Evolutionary conservation across 306 rosid genomes (phyloP).

Genomic region (Cucumis melo): DNA sequence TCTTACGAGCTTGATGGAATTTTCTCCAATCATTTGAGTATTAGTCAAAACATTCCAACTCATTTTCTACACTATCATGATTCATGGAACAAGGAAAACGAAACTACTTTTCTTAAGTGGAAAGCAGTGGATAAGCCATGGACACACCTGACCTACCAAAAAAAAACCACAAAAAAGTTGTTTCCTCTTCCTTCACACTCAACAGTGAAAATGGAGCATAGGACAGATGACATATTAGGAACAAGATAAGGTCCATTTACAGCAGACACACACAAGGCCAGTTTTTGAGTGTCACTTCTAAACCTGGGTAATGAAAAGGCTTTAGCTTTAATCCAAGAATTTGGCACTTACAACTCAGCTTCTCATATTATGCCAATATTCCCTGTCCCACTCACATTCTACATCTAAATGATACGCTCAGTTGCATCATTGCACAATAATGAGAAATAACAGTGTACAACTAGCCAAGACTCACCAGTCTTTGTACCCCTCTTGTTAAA

Average conservation of each 20-base stretch:
- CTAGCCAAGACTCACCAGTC: neutral
- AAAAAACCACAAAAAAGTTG: neutral
- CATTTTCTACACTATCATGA: neutral
- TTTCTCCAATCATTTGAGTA: neutral
- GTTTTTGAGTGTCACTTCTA: neutral
- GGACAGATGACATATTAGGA: neutral
- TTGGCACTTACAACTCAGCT: constrained; percentile 1
- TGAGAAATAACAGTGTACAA: neutral
- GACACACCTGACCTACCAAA: constrained; percentile 6
- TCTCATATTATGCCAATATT: neutral
- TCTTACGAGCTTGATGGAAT: neutral
- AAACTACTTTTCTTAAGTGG: neutral
- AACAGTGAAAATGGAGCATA: neutral
- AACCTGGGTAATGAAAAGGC: neutral
- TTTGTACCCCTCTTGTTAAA: neutral
- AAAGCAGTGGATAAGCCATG: constrained; percentile 6
- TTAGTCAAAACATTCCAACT: neutral
- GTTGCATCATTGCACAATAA: neutral
- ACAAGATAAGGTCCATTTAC: constrained; percentile 6
- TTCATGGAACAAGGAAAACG: neutral
- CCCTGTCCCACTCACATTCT: constrained; percentile 3
- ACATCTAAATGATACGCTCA: neutral
- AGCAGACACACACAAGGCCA: neutral
- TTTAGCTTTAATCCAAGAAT: neutral
- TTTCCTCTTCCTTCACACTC: constrained; percentile 1